These are phyloP conservation scores for Meyerozyma sp. DNA, from an alignment of 1,139 yeast species.

Conservation along the genomic window DNA sequence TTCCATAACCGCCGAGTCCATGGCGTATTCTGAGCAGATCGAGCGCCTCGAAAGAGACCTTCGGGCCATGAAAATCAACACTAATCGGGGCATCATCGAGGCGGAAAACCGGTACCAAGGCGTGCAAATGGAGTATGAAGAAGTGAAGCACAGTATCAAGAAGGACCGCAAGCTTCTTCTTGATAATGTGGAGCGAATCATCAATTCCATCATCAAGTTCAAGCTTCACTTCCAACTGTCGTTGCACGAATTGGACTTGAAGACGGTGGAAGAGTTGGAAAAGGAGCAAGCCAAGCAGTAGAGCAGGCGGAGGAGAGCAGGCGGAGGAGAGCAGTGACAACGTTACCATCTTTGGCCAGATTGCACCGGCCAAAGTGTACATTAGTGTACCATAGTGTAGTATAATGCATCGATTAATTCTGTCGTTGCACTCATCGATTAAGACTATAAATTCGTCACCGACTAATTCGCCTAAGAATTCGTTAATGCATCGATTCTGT, in stretches of 20 bases:
- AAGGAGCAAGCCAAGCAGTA: slow-evolving; percentile 10
- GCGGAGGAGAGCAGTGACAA: too few relatives aligned
- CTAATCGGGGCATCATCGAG: slow-evolving; percentile 50
- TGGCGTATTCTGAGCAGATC: slow-evolving; percentile 56
- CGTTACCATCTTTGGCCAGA: background rate
- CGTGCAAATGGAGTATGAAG: slow-evolving; percentile 51
- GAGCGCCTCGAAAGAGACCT: slow-evolving; percentile 63
- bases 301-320: too few relatives aligned
- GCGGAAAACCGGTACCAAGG: slow-evolving; percentile 55
- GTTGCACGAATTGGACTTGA: slow-evolving; percentile 49
- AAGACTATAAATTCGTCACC: too few relatives aligned
- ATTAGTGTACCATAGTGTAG: slow-evolving; percentile 1
- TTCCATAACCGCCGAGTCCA: slow-evolving; percentile 49
- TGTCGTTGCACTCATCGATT: too few relatives aligned
- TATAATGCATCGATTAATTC: background rate
- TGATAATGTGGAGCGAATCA: slow-evolving; percentile 50
- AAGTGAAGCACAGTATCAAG: slow-evolving; percentile 42
- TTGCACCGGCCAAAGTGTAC: background rate
- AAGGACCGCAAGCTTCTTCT: slow-evolving; percentile 46
- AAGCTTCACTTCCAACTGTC: slow-evolving; percentile 56
- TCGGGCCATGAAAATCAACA: slow-evolving; percentile 45
- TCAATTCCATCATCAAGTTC: slow-evolving; percentile 57
- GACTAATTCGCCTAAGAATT: too few relatives aligned
- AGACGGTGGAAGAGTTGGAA: slow-evolving; percentile 34
- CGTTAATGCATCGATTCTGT: background rate